A percentile compares a stretch with the other conserved stretches of the same genome.
Conservation (phyloP, 345 rosid genomes). For the Populus simonii region DNA sequence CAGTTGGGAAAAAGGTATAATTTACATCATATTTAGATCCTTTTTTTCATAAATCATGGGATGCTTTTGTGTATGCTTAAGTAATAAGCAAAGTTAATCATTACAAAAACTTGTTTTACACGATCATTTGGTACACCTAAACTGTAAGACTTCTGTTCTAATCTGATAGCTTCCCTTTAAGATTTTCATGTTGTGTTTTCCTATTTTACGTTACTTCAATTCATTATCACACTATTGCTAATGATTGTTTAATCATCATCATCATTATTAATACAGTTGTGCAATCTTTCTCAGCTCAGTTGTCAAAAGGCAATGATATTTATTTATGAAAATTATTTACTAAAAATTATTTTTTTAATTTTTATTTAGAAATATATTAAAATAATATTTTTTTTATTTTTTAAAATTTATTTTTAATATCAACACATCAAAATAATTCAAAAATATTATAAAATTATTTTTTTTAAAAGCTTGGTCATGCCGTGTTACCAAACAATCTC, state of each 20-base stretch:
- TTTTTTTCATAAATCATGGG: neutral
- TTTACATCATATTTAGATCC: neutral
- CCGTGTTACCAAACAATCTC: too few species aligned
- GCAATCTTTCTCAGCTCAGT: too few species aligned
- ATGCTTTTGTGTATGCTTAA: slow-evolving; percentile 5
- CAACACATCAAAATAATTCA: too few species aligned
- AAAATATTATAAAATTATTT: too few species aligned
- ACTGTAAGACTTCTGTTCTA: neutral
- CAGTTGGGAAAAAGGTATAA: slow-evolving; percentile 52
- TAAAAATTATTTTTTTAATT: too few species aligned
- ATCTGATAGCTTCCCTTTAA: neutral
- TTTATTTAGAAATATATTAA: too few species aligned
- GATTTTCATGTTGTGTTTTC: neutral
- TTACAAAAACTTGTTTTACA: neutral
- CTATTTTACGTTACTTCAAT: neutral
- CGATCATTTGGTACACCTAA: neutral
- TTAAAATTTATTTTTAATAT: too few species aligned
- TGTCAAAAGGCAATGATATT: too few species aligned
- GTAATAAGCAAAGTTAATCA: neutral
- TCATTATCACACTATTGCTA: neutral
- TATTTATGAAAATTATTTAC: too few species aligned
- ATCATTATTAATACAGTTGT: too few species aligned
- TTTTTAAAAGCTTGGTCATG: accelerated
- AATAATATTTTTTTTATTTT: too few species aligned
- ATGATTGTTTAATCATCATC: too few species aligned